Evolutionary conservation across 257 asterid genomes (phyloP), one percentile per base, ranked within the genome.

Genomic region (Rehmannia glutinosa): DNA sequence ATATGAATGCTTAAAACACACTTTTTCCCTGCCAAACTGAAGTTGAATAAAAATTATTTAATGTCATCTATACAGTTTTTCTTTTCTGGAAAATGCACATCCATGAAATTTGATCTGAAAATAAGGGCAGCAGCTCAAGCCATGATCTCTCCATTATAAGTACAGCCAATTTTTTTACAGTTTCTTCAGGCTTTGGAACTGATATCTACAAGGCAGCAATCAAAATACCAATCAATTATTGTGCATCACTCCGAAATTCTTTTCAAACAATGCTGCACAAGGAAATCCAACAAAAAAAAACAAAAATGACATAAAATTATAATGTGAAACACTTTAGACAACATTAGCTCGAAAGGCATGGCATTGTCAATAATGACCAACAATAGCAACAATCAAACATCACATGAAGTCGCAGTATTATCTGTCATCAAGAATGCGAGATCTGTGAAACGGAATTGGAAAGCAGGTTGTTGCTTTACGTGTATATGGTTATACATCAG

Each of bases 41-140:
- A 38, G 30, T 30, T 24, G 45, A 51, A 71, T 39, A 66, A 11
- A 38, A 20, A 43, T 56, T 64, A 59, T 49, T 66, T 62, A 20
- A 49, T 51, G 55, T 54, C 51, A 73, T 42, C 80, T 76, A 76
- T 80, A 80, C 85, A 76, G 65, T 46, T 60, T 52, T 53, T 72
- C 32, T 54, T 54, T 46, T 23, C 80, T 28, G 41, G 67, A 17
- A 56, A 79, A 57, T 50, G 71, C 78, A 68, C 65, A 70, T 49
- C 60, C 66, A 25, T 17, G 54, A 64, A 66, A 64, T 69, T 73
- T 17, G 56, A 59, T 54, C 68, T 8, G 62, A 73, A 32, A 61
- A 63, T 47, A 23, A 41, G 66, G 68, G 62, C 72, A 46, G 52
- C 58, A 70, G 73, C 69, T 73, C 64, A 51, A 61, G 38, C 50